Evolutionary conservation across 768 basidiomycete species (phyloP), one percentile per base, ranked within the genome.

Genomic region (Suillus placidus): DNA sequence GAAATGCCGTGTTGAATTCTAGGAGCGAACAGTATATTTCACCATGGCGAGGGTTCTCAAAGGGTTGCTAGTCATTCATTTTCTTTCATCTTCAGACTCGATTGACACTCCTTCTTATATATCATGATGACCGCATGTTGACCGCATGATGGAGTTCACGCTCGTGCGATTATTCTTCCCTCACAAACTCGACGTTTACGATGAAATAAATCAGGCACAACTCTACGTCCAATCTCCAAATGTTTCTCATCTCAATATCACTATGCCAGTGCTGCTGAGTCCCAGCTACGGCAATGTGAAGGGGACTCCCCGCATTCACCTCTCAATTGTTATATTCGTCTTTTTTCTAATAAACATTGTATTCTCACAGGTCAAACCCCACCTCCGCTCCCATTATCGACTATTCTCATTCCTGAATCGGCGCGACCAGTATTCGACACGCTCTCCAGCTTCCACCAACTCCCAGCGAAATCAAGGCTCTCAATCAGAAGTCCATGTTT

Each of bases 1-100:
- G 90, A 92, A 92, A 70, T 91, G 90, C 68, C 78, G 90, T 10
- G 89, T 92, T 20, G 90, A 91, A 71, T 91, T 90, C 71, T 89
- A 90, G 47, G 84, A 87, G 68, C 79, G 87, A 65, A 85, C 87
- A 0, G 89, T 91, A 42, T 92, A 85, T 74, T 90, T 92, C 70
- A 89, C 87, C 0, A 91, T 91, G 89, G 90, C 90, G 1, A 88
- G 86, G 72, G 82, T 87, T 35, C 69, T 89, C 26, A 73, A 78
- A 38, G 80, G 79, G 66, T 79, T 81, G 85, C 85, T 72, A 77
- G 84, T 82, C 35, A 52, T 35, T 49, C 13, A 49, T 40, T 52
- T 35, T 34, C 34, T 64, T n/a, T 37, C 30, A 64, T 60, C 20
- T 38, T 51, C 56, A 49, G 42, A 67, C 55, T 43, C 23, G 63